phyloP scores from a whole-genome alignment of 1,139 yeast species.

The Nakaseomyces glabratus region DNA sequence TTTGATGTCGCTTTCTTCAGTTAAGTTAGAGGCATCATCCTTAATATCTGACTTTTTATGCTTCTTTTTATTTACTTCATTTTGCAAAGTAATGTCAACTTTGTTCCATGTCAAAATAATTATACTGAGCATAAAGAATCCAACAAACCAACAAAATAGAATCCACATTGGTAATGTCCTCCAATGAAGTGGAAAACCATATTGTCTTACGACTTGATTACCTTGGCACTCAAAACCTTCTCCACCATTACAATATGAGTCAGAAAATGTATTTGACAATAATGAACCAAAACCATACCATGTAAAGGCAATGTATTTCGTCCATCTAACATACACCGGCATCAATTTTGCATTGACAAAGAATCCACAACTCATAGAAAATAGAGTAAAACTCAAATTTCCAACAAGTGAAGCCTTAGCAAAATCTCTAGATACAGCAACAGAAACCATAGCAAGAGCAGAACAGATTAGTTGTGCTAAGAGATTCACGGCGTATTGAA shows the following conservation, averaged over 20 bases:
- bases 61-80: slow-evolving; percentile 18
- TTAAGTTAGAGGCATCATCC: neutral
- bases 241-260: slow-evolving; percentile 48
- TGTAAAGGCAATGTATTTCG: slow-evolving; percentile 61
- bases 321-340: slow-evolving; percentile 86
- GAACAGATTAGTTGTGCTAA: slow-evolving; percentile 38
- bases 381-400: slow-evolving; percentile 59
- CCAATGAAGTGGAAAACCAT: slow-evolving; percentile 64
- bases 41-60: neutral
- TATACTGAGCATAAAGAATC: slow-evolving; percentile 44
- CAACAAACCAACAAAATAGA: slow-evolving; percentile 50
- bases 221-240: slow-evolving; percentile 39
- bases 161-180: slow-evolving; percentile 56
- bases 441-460: slow-evolving; percentile 30
- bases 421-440: slow-evolving; percentile 55
- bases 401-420: slow-evolving; percentile 55
- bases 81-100: slow-evolving; percentile 39
- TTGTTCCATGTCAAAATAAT: slow-evolving; percentile 39
- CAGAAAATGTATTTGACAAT: slow-evolving; percentile 55
- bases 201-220: slow-evolving; percentile 37
- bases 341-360: slow-evolving; percentile 63
- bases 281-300: slow-evolving; percentile 75
- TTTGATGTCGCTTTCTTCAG: slow-evolving; percentile 8
- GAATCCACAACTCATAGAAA: slow-evolving; percentile 74
- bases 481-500: slow-evolving; percentile 52